Conservation (phyloP, 768 basidiomycete species). For the Leucosporidium scottii region DNA sequence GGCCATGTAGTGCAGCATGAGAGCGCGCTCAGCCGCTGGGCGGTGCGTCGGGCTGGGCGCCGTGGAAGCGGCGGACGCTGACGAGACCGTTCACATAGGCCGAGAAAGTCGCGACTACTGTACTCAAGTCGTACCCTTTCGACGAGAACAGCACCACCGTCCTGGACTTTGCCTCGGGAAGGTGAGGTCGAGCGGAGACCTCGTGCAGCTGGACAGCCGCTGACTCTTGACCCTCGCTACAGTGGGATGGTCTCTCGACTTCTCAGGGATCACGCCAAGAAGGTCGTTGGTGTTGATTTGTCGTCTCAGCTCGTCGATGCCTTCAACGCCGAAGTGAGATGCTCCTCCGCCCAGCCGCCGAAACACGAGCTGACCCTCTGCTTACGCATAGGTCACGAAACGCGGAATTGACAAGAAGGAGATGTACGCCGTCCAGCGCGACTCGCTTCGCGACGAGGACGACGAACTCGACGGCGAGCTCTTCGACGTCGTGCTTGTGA, state of each 20-base stretch:
- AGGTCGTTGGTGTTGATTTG: not conserved
- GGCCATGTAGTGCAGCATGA: not conserved
- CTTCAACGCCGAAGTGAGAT: not conserved
- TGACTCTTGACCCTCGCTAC: not conserved
- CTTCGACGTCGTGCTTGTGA: slow-evolving; percentile 3
- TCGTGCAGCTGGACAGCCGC: not conserved
- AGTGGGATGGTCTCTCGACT: not conserved
- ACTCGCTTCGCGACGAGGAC: not conserved
- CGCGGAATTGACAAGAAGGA: slow-evolving; percentile 2
- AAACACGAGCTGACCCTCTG: not conserved
- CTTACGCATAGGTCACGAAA: not conserved
- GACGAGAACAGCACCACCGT: slow-evolving; percentile 1
- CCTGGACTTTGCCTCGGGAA: slow-evolving; percentile 3
- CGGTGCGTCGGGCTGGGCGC: not conserved
- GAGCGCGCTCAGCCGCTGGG: too few species aligned
- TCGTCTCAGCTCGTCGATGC: not conserved
- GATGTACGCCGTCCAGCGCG: not conserved
- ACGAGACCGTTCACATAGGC: not conserved
- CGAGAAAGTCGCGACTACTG: not conserved
- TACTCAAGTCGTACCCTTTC: not conserved
- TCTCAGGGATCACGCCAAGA: too few species aligned
- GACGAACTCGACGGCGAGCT: slow-evolving; percentile 1
- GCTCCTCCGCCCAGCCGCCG: too few species aligned
- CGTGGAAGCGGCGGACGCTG: not conserved
- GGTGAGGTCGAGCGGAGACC: not conserved